Percentiles rank a stretch among this genome's conserved stretches.
Evolutionary conservation across 768 basidiomycete species (phyloP).

Genomic region (Tulasnella calospora): DNA sequence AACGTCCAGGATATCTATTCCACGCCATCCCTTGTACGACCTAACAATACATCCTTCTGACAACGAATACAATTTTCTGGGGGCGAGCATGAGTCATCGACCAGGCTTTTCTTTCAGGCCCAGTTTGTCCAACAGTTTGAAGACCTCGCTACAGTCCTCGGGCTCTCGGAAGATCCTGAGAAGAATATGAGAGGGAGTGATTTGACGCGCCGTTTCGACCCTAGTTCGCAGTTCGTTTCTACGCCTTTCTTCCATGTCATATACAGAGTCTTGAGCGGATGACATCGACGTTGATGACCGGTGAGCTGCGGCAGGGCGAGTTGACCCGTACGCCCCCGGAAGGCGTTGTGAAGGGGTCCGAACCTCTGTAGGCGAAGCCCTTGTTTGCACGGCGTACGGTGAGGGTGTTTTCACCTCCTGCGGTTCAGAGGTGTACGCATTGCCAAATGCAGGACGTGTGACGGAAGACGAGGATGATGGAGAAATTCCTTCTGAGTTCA

Average conservation of each 20-base stretch:
- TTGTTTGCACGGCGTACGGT: background rate
- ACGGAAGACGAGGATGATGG: background rate
- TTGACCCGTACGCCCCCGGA: background rate
- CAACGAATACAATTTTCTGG: background rate
- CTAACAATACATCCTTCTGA: background rate
- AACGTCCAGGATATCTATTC: background rate
- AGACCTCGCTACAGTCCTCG: conserved; percentile 59
- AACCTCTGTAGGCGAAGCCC: background rate
- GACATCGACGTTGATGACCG: conserved; percentile 4
- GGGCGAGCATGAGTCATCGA: background rate
- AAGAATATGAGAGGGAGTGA: conserved; percentile 53
- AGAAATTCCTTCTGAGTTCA: background rate
- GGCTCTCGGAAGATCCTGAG: conserved; percentile 67
- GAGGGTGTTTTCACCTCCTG: background rate
- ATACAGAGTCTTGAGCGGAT: background rate
- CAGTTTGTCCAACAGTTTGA: conserved; percentile 23
- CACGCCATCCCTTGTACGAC: conserved; percentile 4
- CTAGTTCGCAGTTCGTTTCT: conserved; percentile 41
- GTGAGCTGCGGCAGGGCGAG: background rate
- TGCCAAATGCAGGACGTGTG: background rate
- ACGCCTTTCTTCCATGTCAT: conserved; percentile 17
- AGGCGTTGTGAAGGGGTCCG: background rate
- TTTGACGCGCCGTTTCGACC: conserved; percentile 55
- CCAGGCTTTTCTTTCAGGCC: background rate
- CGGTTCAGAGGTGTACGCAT: background rate